Percentiles rank a stretch among this genome's conserved stretches.
Conservation (phyloP, 805 yeast genomes). For the Sugiyamaella marilandica region DNA sequence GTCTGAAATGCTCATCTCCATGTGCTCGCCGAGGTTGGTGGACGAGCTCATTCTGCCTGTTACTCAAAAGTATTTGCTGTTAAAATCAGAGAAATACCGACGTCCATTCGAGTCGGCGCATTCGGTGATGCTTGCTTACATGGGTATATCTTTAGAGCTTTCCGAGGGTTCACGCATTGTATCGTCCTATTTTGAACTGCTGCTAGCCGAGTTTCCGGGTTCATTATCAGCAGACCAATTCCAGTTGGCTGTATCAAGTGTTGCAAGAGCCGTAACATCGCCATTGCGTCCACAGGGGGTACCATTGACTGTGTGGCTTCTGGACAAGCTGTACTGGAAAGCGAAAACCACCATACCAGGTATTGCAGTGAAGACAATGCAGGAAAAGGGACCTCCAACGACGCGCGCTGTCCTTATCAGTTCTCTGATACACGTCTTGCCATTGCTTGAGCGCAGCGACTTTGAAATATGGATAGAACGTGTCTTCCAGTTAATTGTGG, state of each 20-base stretch:
- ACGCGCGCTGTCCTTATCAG: constrained; percentile 46
- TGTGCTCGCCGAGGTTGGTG: constrained; percentile 34
- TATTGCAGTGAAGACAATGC: constrained; percentile 21
- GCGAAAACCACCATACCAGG: constrained; percentile 33
- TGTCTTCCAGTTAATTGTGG: constrained; percentile 29
- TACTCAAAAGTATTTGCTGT: constrained; percentile 18
- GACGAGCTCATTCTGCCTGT: constrained; percentile 34
- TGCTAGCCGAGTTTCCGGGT: constrained; percentile 53
- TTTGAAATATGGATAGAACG: constrained; percentile 46
- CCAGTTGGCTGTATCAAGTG: constrained; percentile 51
- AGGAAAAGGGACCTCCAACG: constrained; percentile 29
- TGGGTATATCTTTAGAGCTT: constrained; percentile 17
- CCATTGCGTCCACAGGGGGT: constrained; percentile 27
- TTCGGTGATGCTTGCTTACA: constrained; percentile 47
- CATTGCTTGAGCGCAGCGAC: constrained; percentile 44
- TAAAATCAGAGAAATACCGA: constrained; percentile 14
- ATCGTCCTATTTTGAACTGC: constrained; percentile 42
- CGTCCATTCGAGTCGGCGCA: constrained; percentile 57
- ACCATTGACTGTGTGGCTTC: constrained; percentile 32
- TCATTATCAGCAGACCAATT: constrained; percentile 51
- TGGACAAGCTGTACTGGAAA: constrained; percentile 40
- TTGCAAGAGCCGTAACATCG: constrained; percentile 44
- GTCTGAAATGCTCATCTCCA: constrained; percentile 31
- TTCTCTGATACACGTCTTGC: constrained; percentile 47
- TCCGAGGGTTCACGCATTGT: constrained; percentile 1